Evolutionary conservation across 305 asterid genomes (phyloP), one percentile per base, ranked within the genome.

Genomic region (Ajuga reptans): DNA sequence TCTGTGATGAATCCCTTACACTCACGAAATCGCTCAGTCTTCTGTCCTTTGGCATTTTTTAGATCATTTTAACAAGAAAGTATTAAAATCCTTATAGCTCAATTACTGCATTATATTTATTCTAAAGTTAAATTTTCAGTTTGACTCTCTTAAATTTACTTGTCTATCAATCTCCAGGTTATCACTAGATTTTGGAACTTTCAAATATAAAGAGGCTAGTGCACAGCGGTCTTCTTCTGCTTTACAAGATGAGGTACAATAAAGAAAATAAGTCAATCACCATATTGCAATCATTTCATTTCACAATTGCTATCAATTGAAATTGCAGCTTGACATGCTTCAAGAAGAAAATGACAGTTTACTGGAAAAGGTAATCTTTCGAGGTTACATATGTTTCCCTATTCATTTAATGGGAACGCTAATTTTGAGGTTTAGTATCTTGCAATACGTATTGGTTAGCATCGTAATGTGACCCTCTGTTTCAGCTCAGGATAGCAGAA

Each of bases 281-380:
- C 56, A 9, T 43, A 21, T 21, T 21, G 27, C 27, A 21, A n/a
- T 65, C 45, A 69, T 66, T 47, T 55, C 55, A 60, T 69, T 58
- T 67, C 51, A 71, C 9, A 14, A 27, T 66, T 45, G 67, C 47
- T 63, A 9, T 74, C 51, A 49, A 64, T 71, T 49, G 39, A 68
- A n/a, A 63, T 57, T 83, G 81, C 93, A 92, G 98, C 87, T 90
- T 74, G 98, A 92, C 81, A 85, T 90, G 95, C 98, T 92, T 79
- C 98, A 92, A 75, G 98, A 90, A 86, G 96, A 92, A 82, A 92
- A 92, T 66, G 98, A 90, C 62, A 83, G 84, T 79, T 79, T 92
- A 78, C 67, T 87, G 51, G 96, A 88, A 68, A 92, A 92, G 97
- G 98, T 92, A 61, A 75, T 74, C 59, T 68, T 69, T 50, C 37